Conservation (phyloP, 257 asterid species). For the Solanum neorickii region DNA sequence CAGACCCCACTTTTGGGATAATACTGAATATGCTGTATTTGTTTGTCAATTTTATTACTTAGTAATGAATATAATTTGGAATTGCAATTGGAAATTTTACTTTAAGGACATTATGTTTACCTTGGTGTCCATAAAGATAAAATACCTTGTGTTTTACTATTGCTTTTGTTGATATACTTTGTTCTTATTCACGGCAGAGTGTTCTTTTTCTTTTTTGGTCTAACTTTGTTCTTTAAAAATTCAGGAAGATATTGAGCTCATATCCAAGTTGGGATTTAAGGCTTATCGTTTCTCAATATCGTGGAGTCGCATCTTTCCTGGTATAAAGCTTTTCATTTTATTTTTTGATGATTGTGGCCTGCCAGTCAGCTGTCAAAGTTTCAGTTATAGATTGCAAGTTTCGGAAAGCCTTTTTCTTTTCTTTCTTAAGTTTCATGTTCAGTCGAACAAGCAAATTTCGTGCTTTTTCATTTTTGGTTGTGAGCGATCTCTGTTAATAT, state of each 20-base stretch:
- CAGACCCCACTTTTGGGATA: not conserved
- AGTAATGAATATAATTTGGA: not conserved
- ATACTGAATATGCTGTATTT: not conserved
- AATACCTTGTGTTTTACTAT: not conserved
- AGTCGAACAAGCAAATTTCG: not conserved
- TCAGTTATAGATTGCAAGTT: not conserved
- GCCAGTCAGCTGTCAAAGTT: not conserved
- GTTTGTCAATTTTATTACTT: not conserved
- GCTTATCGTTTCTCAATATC: conserved; percentile 51
- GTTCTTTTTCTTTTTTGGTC: not conserved
- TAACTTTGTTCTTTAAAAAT: not conserved
- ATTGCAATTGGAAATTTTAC: not conserved
- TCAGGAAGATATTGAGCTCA: conserved; percentile 47
- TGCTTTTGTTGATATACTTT: not conserved
- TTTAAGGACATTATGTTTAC: not conserved
- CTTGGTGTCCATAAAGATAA: not conserved
- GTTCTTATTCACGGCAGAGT: not conserved
- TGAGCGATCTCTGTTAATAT: not conserved
- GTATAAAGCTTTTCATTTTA: conserved; percentile 1
- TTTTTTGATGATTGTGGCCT: not conserved
- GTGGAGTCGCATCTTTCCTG: conserved; percentile 47
- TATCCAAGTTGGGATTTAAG: conserved; percentile 39
- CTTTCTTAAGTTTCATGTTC: not conserved
- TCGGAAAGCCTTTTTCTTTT: not conserved
- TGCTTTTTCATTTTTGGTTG: not conserved